A percentile compares a stretch with the other conserved stretches of the same genome.
These are phyloP conservation scores for Diaporthe vexans DNA, from an alignment of 2,329 filamentous ascomycete genomes.

Conservation along the genomic window DNA sequence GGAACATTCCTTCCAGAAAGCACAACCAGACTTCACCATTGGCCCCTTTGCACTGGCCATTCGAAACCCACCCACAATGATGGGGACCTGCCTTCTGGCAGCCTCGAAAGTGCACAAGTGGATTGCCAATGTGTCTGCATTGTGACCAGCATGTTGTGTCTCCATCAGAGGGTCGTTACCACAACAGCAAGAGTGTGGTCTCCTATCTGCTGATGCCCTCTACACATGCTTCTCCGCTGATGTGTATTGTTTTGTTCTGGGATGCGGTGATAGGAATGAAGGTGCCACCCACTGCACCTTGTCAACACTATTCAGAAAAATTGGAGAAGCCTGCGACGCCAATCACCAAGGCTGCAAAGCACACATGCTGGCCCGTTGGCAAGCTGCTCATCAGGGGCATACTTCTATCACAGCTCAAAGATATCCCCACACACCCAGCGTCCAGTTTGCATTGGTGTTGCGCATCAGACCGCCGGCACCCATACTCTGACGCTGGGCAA, in stretches of 20 bases:
- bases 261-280: background rate
- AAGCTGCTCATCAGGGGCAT: background rate
- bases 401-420: constrained; percentile 3
- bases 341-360: background rate
- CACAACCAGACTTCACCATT: background rate
- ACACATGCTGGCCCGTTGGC: background rate
- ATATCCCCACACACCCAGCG: constrained; percentile 71
- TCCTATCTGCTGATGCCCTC: background rate
- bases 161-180: background rate
- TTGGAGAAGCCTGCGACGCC: background rate
- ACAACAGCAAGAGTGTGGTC: background rate
- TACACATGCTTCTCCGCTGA: background rate
- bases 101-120: background rate
- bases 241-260: background rate
- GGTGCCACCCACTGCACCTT: background rate
- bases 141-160: background rate
- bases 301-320: background rate
- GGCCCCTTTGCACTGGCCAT: background rate
- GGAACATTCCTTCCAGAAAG: background rate
- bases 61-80: background rate
- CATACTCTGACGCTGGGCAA: constrained; percentile 75
- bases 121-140: background rate
- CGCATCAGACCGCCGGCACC: constrained; percentile 66
- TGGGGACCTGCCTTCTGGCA: background rate
- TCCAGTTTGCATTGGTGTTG: constrained; percentile 66